phyloP scores from a whole-genome alignment of 768 basidiomycete genomes.

The Panellus pusillus region DNA sequence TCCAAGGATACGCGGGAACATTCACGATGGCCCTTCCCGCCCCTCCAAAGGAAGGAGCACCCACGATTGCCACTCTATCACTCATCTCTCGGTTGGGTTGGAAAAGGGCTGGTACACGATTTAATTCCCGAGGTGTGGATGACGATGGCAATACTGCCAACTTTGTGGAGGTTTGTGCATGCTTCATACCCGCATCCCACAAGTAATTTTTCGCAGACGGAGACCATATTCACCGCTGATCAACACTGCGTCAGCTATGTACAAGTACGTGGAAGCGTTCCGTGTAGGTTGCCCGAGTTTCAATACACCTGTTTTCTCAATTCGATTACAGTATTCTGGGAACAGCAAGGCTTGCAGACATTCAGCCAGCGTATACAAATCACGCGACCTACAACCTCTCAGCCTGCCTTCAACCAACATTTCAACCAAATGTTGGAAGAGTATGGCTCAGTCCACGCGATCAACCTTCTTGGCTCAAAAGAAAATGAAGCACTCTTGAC shows the following conservation, averaged over 20 bases:
- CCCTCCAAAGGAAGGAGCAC: slow-evolving; percentile 72
- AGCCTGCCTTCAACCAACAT: slow-evolving; percentile 96
- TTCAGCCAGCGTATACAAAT: slow-evolving; percentile 95
- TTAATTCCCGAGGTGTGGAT: slow-evolving; percentile 95
- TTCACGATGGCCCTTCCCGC: slow-evolving; percentile 75
- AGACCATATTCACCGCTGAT: slow-evolving; percentile 84
- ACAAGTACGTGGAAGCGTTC: slow-evolving; percentile 94
- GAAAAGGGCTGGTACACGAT: slow-evolving; percentile 95
- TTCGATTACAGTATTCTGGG: slow-evolving; percentile 84
- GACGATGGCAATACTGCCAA: slow-evolving; percentile 95
- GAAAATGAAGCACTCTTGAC: slow-evolving; percentile 90
- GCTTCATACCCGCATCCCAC: slow-evolving; percentile 2
- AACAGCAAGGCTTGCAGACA: slow-evolving; percentile 93
- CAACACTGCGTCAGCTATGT: slow-evolving; percentile 89
- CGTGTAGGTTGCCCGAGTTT: slow-evolving; percentile 59
- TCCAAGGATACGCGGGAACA: slow-evolving; percentile 93
- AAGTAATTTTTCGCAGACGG: slow-evolving; percentile 58
- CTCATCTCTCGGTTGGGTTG: slow-evolving; percentile 88
- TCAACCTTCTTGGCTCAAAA: slow-evolving; percentile 89
- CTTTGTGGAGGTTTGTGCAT: slow-evolving; percentile 80
- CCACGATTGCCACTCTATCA: slow-evolving; percentile 70
- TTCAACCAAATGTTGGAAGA: slow-evolving; percentile 84
- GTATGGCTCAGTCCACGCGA: slow-evolving; percentile 81
- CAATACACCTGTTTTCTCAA: slow-evolving; percentile 17
- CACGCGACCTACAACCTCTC: slow-evolving; percentile 91